Evolutionary conservation across 2,329 filamentous ascomycete genomes (phyloP), one percentile per base, ranked within the genome.

Genomic region (Exophiala bonariae): DNA sequence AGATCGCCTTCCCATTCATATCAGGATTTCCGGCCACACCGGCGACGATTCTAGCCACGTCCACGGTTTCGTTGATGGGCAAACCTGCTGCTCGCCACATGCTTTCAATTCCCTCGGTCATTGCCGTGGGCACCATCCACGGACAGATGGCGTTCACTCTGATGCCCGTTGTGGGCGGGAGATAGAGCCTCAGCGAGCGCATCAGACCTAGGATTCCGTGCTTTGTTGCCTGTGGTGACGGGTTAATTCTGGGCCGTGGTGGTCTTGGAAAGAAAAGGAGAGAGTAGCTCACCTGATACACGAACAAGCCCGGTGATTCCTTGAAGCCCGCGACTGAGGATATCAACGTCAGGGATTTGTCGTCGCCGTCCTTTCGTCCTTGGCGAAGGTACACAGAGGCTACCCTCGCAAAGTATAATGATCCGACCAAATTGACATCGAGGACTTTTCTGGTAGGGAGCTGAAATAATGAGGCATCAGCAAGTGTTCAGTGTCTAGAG

Each of bases 141-240:
- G 44, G 49, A 28, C 40, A 72, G 26, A 75, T 61, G 1, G 65
- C 66, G 47, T 74, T 75, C 38, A 72, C 66, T 6, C 71, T 63
- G 32, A 74, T 64, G 31, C 64, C 38, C 9, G 22, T 35, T 2
- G 64, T 62, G 3, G 55, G 56, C 9, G 59, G 56, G 31, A 65
- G 50, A 44, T 60, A 68, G 44, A 54, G 56, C 32, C 71, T 63
- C 26, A 78, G 59, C 5, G 68, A 66, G 16, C 74, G 65, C 72
- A 77, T 74, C 11, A 77, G 60, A 0, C 75, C 75, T 20, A 74
- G 63, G 1, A 78, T 66, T 9, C 71, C 75, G 49, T 78, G 75
- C 54, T 79, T 78, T 4, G 68, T 65, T 0, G 74, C 44, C 38
- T 48, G 14, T n/a, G 14, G 36, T 22, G 14, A 10, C 19, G 33